Percentiles rank a stretch among this genome's conserved stretches.
Evolutionary conservation across 2,329 filamentous ascomycete genomes (phyloP).

Genomic region (Botrytis deweyae): DNA sequence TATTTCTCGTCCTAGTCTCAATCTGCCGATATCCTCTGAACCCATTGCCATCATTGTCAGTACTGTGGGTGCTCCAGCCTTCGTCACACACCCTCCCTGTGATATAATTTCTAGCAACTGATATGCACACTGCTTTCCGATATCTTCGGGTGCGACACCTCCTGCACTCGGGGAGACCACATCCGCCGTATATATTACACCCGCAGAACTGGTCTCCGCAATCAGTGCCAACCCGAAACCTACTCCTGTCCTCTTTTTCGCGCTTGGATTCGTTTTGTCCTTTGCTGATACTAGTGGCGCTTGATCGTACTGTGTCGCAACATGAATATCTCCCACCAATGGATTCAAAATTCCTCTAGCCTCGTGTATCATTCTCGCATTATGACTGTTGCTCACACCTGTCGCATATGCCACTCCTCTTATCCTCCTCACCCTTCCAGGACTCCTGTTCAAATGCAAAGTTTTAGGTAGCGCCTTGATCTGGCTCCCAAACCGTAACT

Average conservation of each 20-base stretch:
- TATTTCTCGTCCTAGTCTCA: slow-evolving; percentile 78
- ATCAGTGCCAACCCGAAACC: slow-evolving; percentile 91
- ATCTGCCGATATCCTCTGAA: slow-evolving; percentile 86
- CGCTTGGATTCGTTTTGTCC: slow-evolving; percentile 55
- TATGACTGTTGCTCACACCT: slow-evolving; percentile 89
- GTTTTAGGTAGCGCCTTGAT: slow-evolving; percentile 85
- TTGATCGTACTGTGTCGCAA: slow-evolving; percentile 76
- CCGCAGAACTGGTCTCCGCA: slow-evolving; percentile 80
- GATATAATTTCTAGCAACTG: slow-evolving; percentile 83
- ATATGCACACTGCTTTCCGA: slow-evolving; percentile 83
- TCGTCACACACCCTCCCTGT: slow-evolving; percentile 77
- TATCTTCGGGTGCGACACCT: slow-evolving; percentile 82
- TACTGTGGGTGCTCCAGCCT: slow-evolving; percentile 69
- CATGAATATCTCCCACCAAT: slow-evolving; percentile 84
- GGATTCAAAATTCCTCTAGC: slow-evolving; percentile 84
- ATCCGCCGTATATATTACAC: slow-evolving; percentile 86
- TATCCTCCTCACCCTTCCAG: slow-evolving; percentile 83
- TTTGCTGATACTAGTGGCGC: slow-evolving; percentile 56
- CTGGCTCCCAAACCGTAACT: slow-evolving; percentile 89
- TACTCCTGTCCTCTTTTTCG: slow-evolving; percentile 71
- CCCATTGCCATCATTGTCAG: slow-evolving; percentile 97
- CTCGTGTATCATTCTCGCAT: slow-evolving; percentile 90
- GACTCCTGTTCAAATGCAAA: slow-evolving; percentile 77
- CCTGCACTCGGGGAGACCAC: slow-evolving; percentile 72
- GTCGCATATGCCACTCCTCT: slow-evolving; percentile 92